Conservation (phyloP, 1,139 yeast species). For the Lizanozyma gosingica region DNA sequence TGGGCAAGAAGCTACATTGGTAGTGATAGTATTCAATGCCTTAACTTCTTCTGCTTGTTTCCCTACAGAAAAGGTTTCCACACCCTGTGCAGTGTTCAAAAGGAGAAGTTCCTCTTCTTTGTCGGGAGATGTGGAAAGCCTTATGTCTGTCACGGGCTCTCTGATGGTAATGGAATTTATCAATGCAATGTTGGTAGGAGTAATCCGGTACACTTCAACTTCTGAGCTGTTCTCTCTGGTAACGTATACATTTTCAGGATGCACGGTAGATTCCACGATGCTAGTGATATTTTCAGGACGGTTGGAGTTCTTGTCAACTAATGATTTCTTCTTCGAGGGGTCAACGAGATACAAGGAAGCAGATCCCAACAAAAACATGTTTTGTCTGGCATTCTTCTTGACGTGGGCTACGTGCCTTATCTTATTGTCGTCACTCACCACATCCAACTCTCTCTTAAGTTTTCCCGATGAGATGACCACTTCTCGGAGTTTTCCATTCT, state of each 20-base stretch:
- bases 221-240: constrained; percentile 3
- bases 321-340: constrained; percentile 8
- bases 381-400: background rate
- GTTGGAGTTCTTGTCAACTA: constrained; percentile 1
- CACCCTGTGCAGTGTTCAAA: constrained; percentile 11
- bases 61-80: constrained; percentile 9
- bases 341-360: constrained; percentile 8
- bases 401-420: background rate
- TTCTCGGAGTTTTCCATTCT: background rate
- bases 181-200: background rate
- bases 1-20: background rate
- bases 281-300: constrained; percentile 1
- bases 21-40: background rate
- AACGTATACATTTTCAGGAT: constrained; percentile 6
- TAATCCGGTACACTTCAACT: constrained; percentile 5
- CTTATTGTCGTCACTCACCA: background rate
- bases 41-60: background rate
- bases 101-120: constrained; percentile 7
- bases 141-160: background rate
- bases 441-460: background rate
- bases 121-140: background rate
- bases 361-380: constrained; percentile 6
- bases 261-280: constrained; percentile 5
- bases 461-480: background rate
- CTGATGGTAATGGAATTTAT: background rate